Evolutionary conservation across 352 stramenopile species (phyloP).

Genomic region (Globisporangium canariense): DNA sequence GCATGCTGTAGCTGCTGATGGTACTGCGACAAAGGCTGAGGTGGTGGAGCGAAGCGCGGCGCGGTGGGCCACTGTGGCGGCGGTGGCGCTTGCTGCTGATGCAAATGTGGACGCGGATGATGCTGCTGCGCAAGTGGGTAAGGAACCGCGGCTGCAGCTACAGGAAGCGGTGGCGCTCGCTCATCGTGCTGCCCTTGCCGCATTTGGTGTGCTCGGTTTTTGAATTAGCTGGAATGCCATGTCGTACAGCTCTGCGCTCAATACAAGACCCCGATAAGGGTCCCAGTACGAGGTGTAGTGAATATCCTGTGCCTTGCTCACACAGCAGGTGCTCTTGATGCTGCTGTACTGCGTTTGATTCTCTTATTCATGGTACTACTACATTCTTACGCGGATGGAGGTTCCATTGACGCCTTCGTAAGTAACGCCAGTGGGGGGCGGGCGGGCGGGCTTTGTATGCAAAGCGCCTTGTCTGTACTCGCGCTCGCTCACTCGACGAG

Average conservation of each 20-base stretch:
- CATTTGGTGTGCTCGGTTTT: not conserved
- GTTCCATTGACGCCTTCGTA: not conserved
- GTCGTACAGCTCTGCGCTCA: not conserved
- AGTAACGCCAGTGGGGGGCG: no score
- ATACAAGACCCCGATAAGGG: not conserved
- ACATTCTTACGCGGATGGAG: no score
- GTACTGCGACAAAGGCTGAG: not conserved
- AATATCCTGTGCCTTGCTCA: no score
- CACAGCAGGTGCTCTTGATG: no score
- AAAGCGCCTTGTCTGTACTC: no score
- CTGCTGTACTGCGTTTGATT: not conserved
- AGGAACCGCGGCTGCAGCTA: not conserved
- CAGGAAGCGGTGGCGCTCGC: not conserved
- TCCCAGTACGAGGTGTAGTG: not conserved
- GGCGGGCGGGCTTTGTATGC: not conserved
- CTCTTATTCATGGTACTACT: no score
- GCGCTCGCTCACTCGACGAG: conserved; percentile 21
- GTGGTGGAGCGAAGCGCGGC: not conserved
- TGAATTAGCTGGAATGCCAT: not conserved
- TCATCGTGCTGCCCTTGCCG: not conserved
- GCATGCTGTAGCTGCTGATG: not conserved
- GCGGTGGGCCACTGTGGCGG: not conserved
- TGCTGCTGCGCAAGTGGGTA: not conserved
- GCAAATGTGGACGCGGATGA: not conserved
- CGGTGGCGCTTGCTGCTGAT: not conserved